phyloP scores from a whole-genome alignment of 306 rosid species.

The Comarum palustre region DNA sequence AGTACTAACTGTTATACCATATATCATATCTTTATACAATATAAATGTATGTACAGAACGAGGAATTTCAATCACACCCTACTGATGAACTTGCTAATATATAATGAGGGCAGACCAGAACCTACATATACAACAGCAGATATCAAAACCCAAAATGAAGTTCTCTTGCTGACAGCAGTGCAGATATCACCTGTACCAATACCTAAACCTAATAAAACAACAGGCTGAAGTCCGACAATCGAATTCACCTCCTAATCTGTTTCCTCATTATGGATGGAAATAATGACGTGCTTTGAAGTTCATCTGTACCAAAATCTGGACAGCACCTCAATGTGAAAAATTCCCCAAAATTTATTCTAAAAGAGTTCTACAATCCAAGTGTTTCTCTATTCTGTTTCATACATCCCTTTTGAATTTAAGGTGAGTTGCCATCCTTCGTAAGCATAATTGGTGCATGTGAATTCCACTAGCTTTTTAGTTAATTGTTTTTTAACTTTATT shows the following conservation, averaged over 20 bases:
- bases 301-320: not conserved
- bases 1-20: not conserved
- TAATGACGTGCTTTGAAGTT: not conserved
- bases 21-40: not conserved
- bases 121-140: not conserved
- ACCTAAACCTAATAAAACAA: conserved; percentile 1
- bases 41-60: not conserved
- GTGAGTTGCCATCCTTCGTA: not conserved
- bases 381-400: not conserved
- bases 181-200: not conserved
- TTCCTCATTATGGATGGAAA: not conserved
- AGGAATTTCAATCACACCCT: not conserved
- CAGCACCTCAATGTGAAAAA: not conserved
- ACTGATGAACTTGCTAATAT: not conserved
- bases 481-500: not conserved
- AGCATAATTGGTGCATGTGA: not conserved
- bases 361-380: conserved; percentile 1
- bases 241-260: not conserved
- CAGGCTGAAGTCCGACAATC: not conserved
- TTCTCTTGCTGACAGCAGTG: not conserved
- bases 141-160: not conserved
- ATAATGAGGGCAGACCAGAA: not conserved
- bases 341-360: not conserved
- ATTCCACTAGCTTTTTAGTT: conserved; percentile 4
- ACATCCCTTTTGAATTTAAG: not conserved